Evolutionary conservation across 1,139 yeast species (phyloP).

Genomic region (Sugiyamaella grinbergsii): DNA sequence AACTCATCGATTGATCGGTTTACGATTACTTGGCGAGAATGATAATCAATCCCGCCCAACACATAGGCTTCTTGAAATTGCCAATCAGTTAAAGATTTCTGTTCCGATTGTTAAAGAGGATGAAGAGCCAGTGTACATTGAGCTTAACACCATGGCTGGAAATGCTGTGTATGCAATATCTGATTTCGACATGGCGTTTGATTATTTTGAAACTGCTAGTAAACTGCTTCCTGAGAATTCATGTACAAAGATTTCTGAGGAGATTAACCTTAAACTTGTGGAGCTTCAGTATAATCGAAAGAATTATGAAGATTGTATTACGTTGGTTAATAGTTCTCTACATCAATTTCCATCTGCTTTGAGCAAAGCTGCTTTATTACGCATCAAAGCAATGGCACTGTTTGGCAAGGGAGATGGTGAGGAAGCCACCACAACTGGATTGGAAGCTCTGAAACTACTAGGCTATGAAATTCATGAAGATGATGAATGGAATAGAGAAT

Average conservation of each 20-base stretch:
- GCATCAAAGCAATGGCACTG: slow-evolving; percentile 48
- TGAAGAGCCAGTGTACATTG: slow-evolving; percentile 33
- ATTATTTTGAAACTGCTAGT: slow-evolving; percentile 36
- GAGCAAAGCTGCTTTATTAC: slow-evolving; percentile 35
- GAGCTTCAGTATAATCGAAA: slow-evolving; percentile 37
- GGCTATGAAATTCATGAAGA: slow-evolving; percentile 43
- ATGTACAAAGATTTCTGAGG: slow-evolving; percentile 25
- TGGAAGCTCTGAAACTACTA: slow-evolving; percentile 31
- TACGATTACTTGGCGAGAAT: slow-evolving; percentile 44
- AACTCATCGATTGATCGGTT: slow-evolving; percentile 50
- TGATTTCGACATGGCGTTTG: slow-evolving; percentile 39
- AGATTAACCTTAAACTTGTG: slow-evolving; percentile 33
- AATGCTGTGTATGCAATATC: slow-evolving; percentile 37
- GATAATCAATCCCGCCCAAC: slow-evolving; percentile 30
- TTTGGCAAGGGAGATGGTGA: slow-evolving; percentile 43
- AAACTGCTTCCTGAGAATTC: slow-evolving; percentile 28
- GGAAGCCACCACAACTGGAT: slow-evolving; percentile 42
- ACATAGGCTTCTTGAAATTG: slow-evolving; percentile 36
- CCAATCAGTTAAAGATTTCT: slow-evolving; percentile 37
- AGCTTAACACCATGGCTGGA: slow-evolving; percentile 36
- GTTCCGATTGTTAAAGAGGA: slow-evolving; percentile 36
- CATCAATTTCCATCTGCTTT: slow-evolving; percentile 29
- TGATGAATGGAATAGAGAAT: slow-evolving; percentile 39
- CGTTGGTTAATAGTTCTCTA: slow-evolving; percentile 29
- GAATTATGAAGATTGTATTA: slow-evolving; percentile 33